A percentile compares a stretch with the other conserved stretches of the same genome.
Conservation (phyloP, 78 protist genomes). For the Dictyostelium firmibasis region DNA sequence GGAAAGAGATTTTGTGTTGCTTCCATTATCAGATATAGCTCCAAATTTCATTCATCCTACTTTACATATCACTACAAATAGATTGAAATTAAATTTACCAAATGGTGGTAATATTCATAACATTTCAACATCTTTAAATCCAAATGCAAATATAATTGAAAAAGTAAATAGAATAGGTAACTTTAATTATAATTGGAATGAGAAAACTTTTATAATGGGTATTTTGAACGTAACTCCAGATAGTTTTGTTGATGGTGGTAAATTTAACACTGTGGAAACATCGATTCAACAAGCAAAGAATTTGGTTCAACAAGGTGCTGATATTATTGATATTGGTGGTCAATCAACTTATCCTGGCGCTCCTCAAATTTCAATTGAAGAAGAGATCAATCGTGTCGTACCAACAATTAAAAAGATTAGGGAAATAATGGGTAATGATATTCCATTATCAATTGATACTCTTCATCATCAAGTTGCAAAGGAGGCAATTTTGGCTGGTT, state of each 20-base stretch:
- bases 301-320: constrained; percentile 55
- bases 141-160: background rate
- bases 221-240: constrained; percentile 88
- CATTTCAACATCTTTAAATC: background rate
- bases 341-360: constrained; percentile 88
- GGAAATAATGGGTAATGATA: background rate
- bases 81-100: constrained; percentile 17
- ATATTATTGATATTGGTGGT: constrained; percentile 87
- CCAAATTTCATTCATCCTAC: constrained; percentile 46
- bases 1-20: constrained; percentile 88
- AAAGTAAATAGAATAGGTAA: background rate
- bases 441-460: constrained; percentile 78
- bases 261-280: background rate
- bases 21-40: constrained; percentile 86
- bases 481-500: constrained; percentile 54
- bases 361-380: constrained; percentile 19
- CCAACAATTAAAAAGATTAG: constrained; percentile 68
- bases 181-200: constrained; percentile 12
- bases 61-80: constrained; percentile 39
- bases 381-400: constrained; percentile 71
- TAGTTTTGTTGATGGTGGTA: constrained; percentile 87
- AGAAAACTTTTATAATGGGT: constrained; percentile 86
- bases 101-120: background rate
- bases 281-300: constrained; percentile 17
- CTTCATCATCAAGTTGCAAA: constrained; percentile 69